phyloP scores from a whole-genome alignment of 768 basidiomycete genomes.

The Kwoniella dejecticola region DNA sequence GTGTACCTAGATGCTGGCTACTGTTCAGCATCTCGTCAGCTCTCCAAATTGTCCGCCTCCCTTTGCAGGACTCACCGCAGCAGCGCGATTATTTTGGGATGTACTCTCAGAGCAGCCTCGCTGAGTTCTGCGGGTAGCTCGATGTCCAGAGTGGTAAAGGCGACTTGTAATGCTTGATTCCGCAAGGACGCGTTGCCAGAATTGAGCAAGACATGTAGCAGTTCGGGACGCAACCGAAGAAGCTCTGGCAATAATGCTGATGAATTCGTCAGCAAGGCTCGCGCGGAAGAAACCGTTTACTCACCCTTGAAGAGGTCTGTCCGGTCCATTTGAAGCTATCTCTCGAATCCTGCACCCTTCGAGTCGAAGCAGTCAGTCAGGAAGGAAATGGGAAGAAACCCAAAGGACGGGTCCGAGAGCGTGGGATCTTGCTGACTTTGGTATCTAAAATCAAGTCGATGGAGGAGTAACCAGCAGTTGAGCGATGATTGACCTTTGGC shows the following conservation, averaged over 20 bases:
- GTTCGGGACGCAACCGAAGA: background rate
- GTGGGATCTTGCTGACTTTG: too few relatives aligned
- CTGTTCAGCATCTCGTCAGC: constrained; percentile 4
- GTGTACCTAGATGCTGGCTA: background rate
- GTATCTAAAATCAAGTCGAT: too few relatives aligned
- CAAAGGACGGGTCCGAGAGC: too few relatives aligned
- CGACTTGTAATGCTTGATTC: background rate
- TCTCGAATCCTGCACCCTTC: too few relatives aligned
- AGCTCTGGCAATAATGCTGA: background rate
- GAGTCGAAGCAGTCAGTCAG: too few relatives aligned
- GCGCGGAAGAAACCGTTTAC: background rate
- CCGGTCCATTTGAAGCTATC: background rate
- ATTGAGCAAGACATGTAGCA: background rate
- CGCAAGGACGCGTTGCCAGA: background rate
- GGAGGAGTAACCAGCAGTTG: too few relatives aligned
- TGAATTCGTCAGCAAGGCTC: background rate
- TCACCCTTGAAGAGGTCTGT: background rate
- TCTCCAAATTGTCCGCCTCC: background rate
- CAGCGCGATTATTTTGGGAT: too few relatives aligned
- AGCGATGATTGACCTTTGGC: too few relatives aligned
- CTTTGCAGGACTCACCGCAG: too few relatives aligned
- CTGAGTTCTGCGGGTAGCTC: background rate
- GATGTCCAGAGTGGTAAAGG: background rate
- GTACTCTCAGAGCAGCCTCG: too few relatives aligned
- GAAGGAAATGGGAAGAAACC: too few relatives aligned